Evolutionary conservation across 441 rosid species (phyloP).

Genomic region (Breynia disticha): DNA sequence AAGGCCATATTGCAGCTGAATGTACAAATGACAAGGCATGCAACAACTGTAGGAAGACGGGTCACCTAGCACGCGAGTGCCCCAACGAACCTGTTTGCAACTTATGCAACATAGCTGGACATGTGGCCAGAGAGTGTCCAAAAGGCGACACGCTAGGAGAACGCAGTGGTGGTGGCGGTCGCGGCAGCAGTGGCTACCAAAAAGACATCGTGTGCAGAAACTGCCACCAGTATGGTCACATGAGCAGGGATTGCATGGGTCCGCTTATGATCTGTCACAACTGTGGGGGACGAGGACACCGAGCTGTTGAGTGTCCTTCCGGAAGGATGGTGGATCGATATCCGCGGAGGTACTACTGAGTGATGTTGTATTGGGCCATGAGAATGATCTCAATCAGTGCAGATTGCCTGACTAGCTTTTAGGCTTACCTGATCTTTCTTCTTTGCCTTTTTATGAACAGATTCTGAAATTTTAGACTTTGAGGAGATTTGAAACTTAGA

Average conservation of each 20-base stretch:
- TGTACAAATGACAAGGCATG: slow-evolving; percentile 81
- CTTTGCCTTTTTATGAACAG: no score
- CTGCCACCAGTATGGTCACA: slow-evolving; percentile 66
- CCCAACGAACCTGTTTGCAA: slow-evolving; percentile 62
- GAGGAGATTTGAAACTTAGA: no score
- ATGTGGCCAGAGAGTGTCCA: slow-evolving; percentile 57
- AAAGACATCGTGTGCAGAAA: slow-evolving; percentile 56
- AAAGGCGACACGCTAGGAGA: slow-evolving; percentile 37
- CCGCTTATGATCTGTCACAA: slow-evolving; percentile 60
- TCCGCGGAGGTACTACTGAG: slow-evolving; percentile 46
- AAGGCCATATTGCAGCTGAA: slow-evolving; percentile 68
- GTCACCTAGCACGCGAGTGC: slow-evolving; percentile 74
- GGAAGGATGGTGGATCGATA: slow-evolving; percentile 53
- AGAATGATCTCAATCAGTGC: no score
- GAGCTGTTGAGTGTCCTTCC: slow-evolving; percentile 58
- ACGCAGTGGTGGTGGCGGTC: slow-evolving; percentile 24
- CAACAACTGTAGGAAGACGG: slow-evolving; percentile 72
- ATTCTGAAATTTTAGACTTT: no score
- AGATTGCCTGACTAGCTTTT: no score
- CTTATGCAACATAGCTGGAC: slow-evolving; percentile 59
- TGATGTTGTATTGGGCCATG: no score
- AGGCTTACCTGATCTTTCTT: no score
- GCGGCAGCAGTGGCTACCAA: slow-evolving; percentile 26
- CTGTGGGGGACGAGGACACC: slow-evolving; percentile 68
- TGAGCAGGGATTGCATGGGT: slow-evolving; percentile 68